phyloP scores from a whole-genome alignment of 2,329 filamentous ascomycete species.

The Aspergillus terreus region DNA sequence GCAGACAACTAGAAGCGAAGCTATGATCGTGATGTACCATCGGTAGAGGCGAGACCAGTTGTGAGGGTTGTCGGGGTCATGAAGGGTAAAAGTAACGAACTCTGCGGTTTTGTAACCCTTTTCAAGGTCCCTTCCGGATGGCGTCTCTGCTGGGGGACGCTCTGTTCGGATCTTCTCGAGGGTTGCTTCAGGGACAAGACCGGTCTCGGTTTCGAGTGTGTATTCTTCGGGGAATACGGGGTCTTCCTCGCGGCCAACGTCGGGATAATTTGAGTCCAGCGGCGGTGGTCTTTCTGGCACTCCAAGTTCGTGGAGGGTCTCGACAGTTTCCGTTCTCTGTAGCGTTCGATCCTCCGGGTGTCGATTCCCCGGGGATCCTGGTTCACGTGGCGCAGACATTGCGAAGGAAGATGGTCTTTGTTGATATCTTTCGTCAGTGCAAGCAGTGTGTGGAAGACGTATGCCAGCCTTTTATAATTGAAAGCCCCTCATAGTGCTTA shows the following conservation, averaged over 20 bases:
- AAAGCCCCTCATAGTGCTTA: too few species aligned
- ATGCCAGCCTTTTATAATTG: too few species aligned
- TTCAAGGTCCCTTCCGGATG: slow-evolving; percentile 16
- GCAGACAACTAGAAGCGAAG: slow-evolving; percentile 67
- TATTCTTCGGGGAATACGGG: slow-evolving; percentile 15
- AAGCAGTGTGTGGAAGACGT: too few species aligned
- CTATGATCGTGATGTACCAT: slow-evolving; percentile 79
- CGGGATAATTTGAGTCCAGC: slow-evolving; percentile 29
- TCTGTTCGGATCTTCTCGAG: slow-evolving; percentile 10
- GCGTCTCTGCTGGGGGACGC: not conserved
- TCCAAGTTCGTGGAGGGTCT: slow-evolving; percentile 20
- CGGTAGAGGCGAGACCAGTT: slow-evolving; percentile 72
- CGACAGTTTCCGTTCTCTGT: slow-evolving; percentile 17
- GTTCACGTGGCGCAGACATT: too few species aligned
- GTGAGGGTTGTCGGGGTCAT: slow-evolving; percentile 71
- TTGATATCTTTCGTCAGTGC: too few species aligned
- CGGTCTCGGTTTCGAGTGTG: slow-evolving; percentile 10
- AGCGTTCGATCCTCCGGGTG: not conserved
- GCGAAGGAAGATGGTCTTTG: too few species aligned
- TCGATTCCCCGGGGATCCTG: too few species aligned
- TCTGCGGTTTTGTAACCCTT: slow-evolving; percentile 19
- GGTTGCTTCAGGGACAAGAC: slow-evolving; percentile 10
- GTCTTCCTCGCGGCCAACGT: slow-evolving; percentile 11
- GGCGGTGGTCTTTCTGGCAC: slow-evolving; percentile 19
- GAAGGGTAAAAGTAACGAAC: slow-evolving; percentile 61